These are phyloP conservation scores for Eucalyptus lansdowneana DNA, from an alignment of 345 rosid genomes.

Conservation along the genomic window DNA sequence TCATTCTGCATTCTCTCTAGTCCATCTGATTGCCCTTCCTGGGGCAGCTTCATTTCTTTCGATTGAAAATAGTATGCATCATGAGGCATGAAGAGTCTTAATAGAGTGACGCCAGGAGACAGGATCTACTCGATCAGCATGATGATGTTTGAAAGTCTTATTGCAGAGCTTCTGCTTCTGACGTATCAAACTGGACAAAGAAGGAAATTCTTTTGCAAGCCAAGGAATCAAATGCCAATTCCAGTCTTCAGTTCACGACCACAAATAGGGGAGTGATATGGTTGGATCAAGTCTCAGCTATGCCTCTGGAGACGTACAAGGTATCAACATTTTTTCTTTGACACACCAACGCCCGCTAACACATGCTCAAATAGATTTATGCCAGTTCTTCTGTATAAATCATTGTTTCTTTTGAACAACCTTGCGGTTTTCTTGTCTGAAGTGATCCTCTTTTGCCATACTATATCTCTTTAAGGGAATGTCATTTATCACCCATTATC, in stretches of 20 bases:
- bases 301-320: constrained; percentile 84
- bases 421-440: background rate
- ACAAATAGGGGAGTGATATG: constrained; percentile 52
- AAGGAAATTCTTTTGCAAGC: constrained; percentile 63
- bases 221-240: constrained; percentile 42
- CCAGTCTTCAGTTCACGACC: constrained; percentile 75
- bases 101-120: background rate
- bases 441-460: background rate
- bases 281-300: constrained; percentile 91
- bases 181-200: constrained; percentile 70
- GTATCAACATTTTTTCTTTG: constrained; percentile 4
- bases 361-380: background rate
- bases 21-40: background rate
- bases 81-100: background rate
- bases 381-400: background rate
- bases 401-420: background rate
- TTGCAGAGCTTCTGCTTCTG: constrained; percentile 65
- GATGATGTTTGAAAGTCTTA: background rate
- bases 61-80: background rate
- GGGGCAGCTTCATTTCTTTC: background rate
- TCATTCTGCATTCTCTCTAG: background rate
- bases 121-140: background rate
- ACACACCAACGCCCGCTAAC: background rate
- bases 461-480: background rate
- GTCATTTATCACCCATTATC: background rate